Evolutionary conservation across 805 yeast genomes (phyloP).

Genomic region (Candida stauntonica): DNA sequence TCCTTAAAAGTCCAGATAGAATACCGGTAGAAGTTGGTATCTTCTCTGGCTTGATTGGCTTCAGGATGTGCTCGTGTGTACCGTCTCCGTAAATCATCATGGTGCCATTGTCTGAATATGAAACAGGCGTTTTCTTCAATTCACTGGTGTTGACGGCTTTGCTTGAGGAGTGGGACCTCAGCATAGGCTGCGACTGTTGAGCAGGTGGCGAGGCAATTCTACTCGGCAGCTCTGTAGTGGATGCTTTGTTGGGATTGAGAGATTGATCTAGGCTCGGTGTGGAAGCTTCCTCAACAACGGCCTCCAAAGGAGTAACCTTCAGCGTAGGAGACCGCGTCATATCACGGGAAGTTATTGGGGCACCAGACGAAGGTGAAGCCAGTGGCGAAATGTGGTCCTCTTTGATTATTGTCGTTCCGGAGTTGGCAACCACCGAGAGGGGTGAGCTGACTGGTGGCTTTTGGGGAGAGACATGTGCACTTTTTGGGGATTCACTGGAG

Average conservation of each 20-base stretch:
- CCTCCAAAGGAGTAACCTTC: background rate
- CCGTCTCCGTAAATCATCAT: constrained; percentile 22
- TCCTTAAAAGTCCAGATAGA: constrained; percentile 23
- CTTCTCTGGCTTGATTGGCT: constrained; percentile 23
- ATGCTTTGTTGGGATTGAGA: too few species aligned
- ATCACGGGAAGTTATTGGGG: background rate
- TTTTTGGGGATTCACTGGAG: background rate
- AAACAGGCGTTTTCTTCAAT: background rate
- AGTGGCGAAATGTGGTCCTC: constrained; percentile 3
- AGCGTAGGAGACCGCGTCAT: background rate
- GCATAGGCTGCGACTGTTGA: background rate
- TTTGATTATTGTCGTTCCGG: background rate
- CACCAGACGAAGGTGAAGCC: background rate
- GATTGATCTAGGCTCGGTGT: background rate
- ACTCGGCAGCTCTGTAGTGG: constrained; percentile 1
- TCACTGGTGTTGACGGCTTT: background rate
- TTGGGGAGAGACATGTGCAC: background rate
- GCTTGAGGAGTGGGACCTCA: background rate
- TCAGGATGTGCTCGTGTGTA: constrained; percentile 24
- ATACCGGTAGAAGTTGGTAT: constrained; percentile 19
- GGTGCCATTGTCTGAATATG: constrained; percentile 14
- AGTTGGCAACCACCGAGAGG: background rate
- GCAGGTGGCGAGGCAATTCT: background rate
- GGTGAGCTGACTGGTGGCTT: background rate
- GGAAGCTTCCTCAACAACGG: background rate